phyloP scores from a whole-genome alignment of 352 stramenopile species.

The Phytophthora uliginosa region DNA sequence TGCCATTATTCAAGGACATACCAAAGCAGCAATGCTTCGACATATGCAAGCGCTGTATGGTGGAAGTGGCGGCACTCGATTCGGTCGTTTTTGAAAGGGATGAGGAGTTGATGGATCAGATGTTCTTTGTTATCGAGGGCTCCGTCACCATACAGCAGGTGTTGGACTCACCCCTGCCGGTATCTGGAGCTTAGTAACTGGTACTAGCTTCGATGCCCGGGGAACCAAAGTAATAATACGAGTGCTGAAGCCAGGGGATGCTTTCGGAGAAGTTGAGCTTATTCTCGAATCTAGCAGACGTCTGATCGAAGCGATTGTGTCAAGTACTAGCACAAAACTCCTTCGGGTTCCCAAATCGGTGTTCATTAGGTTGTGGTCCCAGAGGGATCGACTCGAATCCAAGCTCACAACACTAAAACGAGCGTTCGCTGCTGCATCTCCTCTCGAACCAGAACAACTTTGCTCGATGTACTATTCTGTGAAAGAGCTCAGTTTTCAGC shows the following conservation, averaged over 20 bases:
- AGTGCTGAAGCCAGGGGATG: conserved; percentile 36
- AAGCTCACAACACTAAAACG: conserved; percentile 47
- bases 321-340: conserved; percentile 37
- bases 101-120: conserved; percentile 33
- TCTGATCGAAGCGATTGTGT: conserved; percentile 40
- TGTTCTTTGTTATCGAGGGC: conserved; percentile 54
- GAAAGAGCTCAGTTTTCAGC: conserved; percentile 42
- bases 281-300: conserved; percentile 34
- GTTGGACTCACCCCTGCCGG: not conserved
- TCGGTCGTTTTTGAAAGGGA: conserved; percentile 43
- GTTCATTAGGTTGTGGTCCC: conserved; percentile 48
- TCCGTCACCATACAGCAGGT: conserved; percentile 47
- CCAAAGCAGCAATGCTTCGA: conserved; percentile 23
- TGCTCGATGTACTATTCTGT: conserved; percentile 59
- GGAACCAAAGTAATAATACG: conserved; percentile 42
- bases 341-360: conserved; percentile 47
- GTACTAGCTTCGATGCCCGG: conserved; percentile 6
- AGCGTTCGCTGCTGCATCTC: conserved; percentile 40
- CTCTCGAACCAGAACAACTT: conserved; percentile 50
- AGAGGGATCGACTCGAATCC: conserved; percentile 27
- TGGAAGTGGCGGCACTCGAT: conserved; percentile 43
- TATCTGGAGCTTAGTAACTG: not conserved
- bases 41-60: conserved; percentile 42
- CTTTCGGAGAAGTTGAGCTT: conserved; percentile 64
- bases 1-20: conserved; percentile 45